Conservation (phyloP, 129 eudicot species). For the Apium graveolens region DNA sequence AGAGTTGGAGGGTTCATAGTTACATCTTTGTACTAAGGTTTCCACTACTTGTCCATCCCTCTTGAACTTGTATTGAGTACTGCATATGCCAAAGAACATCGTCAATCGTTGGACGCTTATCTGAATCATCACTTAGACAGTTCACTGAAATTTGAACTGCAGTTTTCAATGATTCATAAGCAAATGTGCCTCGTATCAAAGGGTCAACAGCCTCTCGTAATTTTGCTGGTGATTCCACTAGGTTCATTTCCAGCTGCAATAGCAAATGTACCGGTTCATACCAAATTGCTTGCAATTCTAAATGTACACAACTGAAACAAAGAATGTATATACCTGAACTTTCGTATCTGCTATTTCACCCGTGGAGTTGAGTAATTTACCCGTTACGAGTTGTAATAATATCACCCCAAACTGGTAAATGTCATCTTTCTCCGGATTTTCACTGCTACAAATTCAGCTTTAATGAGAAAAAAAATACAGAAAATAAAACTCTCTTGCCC, state of each 20-base stretch:
- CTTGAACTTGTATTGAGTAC: slow-evolving; percentile 91
- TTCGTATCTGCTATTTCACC: slow-evolving; percentile 53
- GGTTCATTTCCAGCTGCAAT: slow-evolving; percentile 69
- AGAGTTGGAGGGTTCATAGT: not conserved
- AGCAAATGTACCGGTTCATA: not conserved
- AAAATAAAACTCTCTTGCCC: not conserved
- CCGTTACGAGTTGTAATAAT: slow-evolving; percentile 65
- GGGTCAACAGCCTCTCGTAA: slow-evolving; percentile 51
- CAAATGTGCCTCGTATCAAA: slow-evolving; percentile 67
- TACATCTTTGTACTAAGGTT: slow-evolving; percentile 37
- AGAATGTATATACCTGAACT: slow-evolving; percentile 49
- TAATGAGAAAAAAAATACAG: not conserved
- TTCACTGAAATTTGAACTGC: slow-evolving; percentile 58
- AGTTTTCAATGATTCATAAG: slow-evolving; percentile 75
- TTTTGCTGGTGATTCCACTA: slow-evolving; percentile 59
- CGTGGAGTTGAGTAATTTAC: slow-evolving; percentile 53
- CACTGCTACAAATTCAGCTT: slow-evolving; percentile 22
- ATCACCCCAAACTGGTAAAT: slow-evolving; percentile 75
- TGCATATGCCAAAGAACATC: slow-evolving; percentile 98
- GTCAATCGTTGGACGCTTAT: slow-evolving; percentile 74
- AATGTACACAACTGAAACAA: not conserved
- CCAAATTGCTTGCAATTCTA: slow-evolving; percentile 3
- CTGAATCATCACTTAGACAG: slow-evolving; percentile 56
- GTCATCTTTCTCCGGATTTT: slow-evolving; percentile 65
- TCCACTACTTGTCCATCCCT: slow-evolving; percentile 93